Evolutionary conservation across 257 asterid species (phyloP), one percentile per base, ranked within the genome.

Genomic region (Nicotiana paniculata): DNA sequence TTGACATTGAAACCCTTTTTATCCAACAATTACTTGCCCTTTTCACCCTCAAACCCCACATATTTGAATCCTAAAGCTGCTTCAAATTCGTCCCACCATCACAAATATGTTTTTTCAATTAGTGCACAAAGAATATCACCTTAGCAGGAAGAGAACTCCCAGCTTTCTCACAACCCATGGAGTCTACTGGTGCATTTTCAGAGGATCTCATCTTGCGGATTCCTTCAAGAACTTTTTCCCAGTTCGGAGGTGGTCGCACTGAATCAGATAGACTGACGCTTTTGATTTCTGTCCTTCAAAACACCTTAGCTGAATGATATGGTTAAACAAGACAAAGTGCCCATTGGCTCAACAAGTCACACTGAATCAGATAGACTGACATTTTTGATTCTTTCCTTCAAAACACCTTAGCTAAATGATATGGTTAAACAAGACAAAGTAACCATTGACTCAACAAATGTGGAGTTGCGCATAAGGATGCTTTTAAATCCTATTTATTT

Each of bases 101-200:
- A 66, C 35, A 66, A 2, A 66, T 75, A 75, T 75, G 80, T 16
- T 74, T 24, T 51, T 28, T 75, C 26, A 75, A 51, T 48, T 51
- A 51, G 43, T 46, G 61, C 80, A 26, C 53, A 75, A 74, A 13
- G 3, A 54, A 18, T 81, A 83, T 33, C 79, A 96, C 98, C 97
- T 91, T 92, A 53, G 97, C 97, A 83, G 98, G 98, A 82, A 94
- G 97, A 76, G 97, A 93, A 81, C 77, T 88, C 35, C 99, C 98
- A 75, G 99, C 99, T 81, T 94, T 96, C 86, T 96, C 98, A 88
- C 98, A 96, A 66, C 98, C 98, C 98, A 96, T 94, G 68, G 97
- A 88, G 88, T 96, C 99, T n/a, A 96, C 99, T 2, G 99, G 98
- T 26, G 98, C 99, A 87, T 91, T 92, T 88, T 94, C 99, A 57